Percentiles rank a stretch among this genome's conserved stretches.
Conservation (phyloP, 2,329 filamentous ascomycete genomes). For the Pestalotiopsis sp. region DNA sequence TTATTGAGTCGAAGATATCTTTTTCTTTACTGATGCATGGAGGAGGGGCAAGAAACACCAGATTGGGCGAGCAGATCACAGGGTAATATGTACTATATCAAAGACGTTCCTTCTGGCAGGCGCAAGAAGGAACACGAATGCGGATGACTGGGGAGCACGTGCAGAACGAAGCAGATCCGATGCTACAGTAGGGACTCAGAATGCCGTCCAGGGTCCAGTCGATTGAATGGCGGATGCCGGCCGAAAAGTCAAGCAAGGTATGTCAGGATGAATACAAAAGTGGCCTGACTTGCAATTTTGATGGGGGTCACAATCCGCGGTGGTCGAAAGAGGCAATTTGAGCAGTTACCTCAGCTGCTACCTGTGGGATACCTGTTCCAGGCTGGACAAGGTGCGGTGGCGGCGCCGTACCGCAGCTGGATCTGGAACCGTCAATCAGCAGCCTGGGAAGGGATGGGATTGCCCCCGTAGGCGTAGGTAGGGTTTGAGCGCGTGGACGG, state of each 20-base stretch:
- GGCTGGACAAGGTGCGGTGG: background rate
- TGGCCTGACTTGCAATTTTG: slow-evolving; percentile 1
- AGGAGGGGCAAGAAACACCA: slow-evolving; percentile 1
- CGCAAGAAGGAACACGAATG: background rate
- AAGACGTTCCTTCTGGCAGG: background rate
- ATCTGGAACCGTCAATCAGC: background rate
- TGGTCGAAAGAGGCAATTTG: background rate
- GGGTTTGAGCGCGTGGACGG: background rate
- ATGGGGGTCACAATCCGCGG: background rate
- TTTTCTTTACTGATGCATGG: background rate
- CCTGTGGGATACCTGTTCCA: background rate
- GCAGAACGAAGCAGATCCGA: background rate
- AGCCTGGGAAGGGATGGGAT: background rate
- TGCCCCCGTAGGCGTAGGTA: background rate
- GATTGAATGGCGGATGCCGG: slow-evolving; percentile 4
- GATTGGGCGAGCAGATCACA: background rate
- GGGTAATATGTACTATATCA: slow-evolving; percentile 4
- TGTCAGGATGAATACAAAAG: slow-evolving; percentile 10
- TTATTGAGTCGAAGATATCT: background rate
- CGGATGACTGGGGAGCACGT: background rate
- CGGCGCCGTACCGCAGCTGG: background rate
- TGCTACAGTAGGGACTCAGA: background rate
- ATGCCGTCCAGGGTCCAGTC: background rate
- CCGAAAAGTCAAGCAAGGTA: background rate
- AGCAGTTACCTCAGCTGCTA: slow-evolving; percentile 1